A percentile compares a stretch with the other conserved stretches of the same genome.
Conservation (phyloP, 2,329 filamentous ascomycete species). For the Colletotrichum navitas region DNA sequence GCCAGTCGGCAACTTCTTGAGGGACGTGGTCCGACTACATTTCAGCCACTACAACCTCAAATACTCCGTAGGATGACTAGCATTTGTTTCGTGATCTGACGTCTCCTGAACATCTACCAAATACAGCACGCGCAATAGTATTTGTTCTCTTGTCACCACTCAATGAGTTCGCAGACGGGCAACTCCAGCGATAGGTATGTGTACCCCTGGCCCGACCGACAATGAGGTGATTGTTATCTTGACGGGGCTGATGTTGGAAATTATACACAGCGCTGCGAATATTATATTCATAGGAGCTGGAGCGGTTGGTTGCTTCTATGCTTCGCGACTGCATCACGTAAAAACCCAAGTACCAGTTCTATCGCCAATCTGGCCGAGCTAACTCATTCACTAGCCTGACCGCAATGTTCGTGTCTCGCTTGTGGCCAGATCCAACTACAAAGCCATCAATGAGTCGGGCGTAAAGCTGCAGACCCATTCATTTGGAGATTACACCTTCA, state of each 20-base stretch:
- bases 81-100: not conserved
- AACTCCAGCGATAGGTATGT: slow-evolving; percentile 22
- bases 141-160: not conserved
- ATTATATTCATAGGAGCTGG: slow-evolving; percentile 78
- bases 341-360: slow-evolving; percentile 33
- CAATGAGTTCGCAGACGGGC: slow-evolving; percentile 8
- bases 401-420: slow-evolving; percentile 73
- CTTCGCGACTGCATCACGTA: slow-evolving; percentile 74
- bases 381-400: slow-evolving; percentile 54
- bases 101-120: not conserved
- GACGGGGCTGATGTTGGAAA: not conserved
- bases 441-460: slow-evolving; percentile 69
- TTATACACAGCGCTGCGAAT: slow-evolving; percentile 58
- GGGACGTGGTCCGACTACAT: not conserved
- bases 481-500: slow-evolving; percentile 77
- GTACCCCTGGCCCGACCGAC: not conserved
- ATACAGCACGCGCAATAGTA: not conserved
- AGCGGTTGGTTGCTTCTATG: slow-evolving; percentile 80
- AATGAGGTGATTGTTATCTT: not conserved
- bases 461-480: slow-evolving; percentile 74
- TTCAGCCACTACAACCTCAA: not conserved
- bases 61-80: not conserved
- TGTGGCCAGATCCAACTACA: slow-evolving; percentile 81
- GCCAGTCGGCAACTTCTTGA: slow-evolving; percentile 15
- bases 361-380: slow-evolving; percentile 26